Evolutionary conservation across 345 rosid genomes (phyloP), one percentile per base, ranked within the genome.

Genomic region (Abelmoschus esculentus): DNA sequence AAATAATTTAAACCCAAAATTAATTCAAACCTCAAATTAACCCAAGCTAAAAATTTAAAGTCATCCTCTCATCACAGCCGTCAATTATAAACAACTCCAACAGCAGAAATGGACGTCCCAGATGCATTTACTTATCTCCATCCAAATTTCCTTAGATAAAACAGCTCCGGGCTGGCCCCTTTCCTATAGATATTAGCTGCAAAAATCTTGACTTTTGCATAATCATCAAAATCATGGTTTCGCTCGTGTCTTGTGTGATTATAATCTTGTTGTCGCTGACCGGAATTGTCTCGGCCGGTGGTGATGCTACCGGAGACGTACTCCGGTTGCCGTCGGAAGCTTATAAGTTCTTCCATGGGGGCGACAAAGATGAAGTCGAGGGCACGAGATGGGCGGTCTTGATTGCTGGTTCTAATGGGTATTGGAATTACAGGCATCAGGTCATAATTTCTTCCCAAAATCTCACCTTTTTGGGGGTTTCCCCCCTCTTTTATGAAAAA

Each of bases 371-470:
- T 42, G 92, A 80, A 12, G 78, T 84, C 1, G 26, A 78, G 10
- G 98, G 97, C 54, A 90, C 97, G 1, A 81, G 96, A 81, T 95
- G 99, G 99, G 98, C 98, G 67, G 89, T 95, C 55, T 80, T 95
- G 47, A 84, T 90, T 66, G 99, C 99, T 15, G 98, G 99, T 81
- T 95, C 99, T 19, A 85, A 73, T 44, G 99, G 98, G 13, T 96
- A 86, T 70, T 87, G 96, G 98, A 96, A 96, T 74, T 96, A 92
- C 79, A 77, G 99, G 70, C 99, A 96, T 55, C 98, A 96, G 92
- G 99, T 87, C 40, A 11, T 69, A 40, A n/a, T 7, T 14, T 68
- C 47, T 40, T 40, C 29, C 17, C 50, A 2, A 34, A 7, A 7
- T 22, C 26, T 66, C 50, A 38, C 7, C 1, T 14, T 66, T 69